Conservation (phyloP, 306 rosid species). For the Dicorynia guianensis region DNA sequence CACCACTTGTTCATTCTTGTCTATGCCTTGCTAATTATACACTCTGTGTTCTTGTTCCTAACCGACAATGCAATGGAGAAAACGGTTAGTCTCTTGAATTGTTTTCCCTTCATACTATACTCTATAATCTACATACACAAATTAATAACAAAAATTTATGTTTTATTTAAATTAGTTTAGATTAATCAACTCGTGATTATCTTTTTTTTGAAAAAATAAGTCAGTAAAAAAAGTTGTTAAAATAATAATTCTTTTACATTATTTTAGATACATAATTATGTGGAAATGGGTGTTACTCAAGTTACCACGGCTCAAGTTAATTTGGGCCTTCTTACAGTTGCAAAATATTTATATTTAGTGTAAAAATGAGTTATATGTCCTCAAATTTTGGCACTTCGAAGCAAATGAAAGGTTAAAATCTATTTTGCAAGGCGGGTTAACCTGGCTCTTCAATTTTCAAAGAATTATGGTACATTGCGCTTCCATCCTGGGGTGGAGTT, state of each 20-base stretch:
- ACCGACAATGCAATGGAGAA: constrained; percentile 68
- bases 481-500: neutral
- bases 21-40: constrained; percentile 78
- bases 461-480: neutral
- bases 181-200: neutral
- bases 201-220: neutral
- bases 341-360: no score
- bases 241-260: no score
- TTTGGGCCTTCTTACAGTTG: no score
- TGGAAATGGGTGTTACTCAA: no score
- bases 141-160: no score
- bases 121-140: neutral
- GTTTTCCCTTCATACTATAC: neutral
- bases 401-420: no score
- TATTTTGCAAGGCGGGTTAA: no score
- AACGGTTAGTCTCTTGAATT: constrained; percentile 55
- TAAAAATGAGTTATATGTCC: no score
- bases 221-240: neutral
- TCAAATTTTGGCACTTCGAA: no score
- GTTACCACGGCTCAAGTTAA: no score
- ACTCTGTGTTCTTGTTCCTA: constrained; percentile 89
- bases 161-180: neutral
- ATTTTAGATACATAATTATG: no score
- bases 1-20: constrained; percentile 91
- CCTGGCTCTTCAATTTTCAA: neutral